Percentiles rank a stretch among this genome's conserved stretches.
phyloP scores from a whole-genome alignment of 192 early-diverging fungal species.

The Coemansia sp. region DNA sequence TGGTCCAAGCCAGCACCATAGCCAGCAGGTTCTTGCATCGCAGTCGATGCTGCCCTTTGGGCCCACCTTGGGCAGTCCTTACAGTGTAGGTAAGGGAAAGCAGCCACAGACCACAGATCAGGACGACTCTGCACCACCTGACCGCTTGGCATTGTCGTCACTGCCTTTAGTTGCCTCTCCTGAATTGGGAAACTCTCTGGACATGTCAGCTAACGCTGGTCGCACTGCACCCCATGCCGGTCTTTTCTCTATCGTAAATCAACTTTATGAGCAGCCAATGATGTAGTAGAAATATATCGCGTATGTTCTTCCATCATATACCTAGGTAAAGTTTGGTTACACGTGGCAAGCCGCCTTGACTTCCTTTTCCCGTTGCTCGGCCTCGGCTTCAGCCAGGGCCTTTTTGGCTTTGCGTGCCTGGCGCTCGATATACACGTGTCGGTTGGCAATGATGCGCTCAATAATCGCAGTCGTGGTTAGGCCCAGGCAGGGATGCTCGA shows the following conservation, averaged over 20 bases:
- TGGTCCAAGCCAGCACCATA: constrained; percentile 7
- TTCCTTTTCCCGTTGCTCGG: constrained; percentile 62
- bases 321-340: background rate
- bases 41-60: constrained; percentile 50
- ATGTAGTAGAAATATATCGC: background rate
- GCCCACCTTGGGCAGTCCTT: constrained; percentile 25
- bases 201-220: constrained; percentile 5
- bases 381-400: constrained; percentile 64
- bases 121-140: background rate
- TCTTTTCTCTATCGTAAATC: constrained; percentile 43
- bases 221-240: constrained; percentile 10
- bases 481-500: constrained; percentile 73
- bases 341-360: constrained; percentile 18
- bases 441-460: constrained; percentile 83
- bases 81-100: constrained; percentile 10
- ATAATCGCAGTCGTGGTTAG: constrained; percentile 88
- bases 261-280: constrained; percentile 45
- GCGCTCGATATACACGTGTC: constrained; percentile 76
- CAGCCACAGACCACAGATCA: background rate
- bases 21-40: constrained; percentile 24
- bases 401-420: constrained; percentile 76
- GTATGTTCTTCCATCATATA: background rate
- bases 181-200: constrained; percentile 23
- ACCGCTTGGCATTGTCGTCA: constrained; percentile 38
- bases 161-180: constrained; percentile 45